phyloP scores from a whole-genome alignment of 2,329 filamentous ascomycete genomes.

The Juglanconis oblonga region DNA sequence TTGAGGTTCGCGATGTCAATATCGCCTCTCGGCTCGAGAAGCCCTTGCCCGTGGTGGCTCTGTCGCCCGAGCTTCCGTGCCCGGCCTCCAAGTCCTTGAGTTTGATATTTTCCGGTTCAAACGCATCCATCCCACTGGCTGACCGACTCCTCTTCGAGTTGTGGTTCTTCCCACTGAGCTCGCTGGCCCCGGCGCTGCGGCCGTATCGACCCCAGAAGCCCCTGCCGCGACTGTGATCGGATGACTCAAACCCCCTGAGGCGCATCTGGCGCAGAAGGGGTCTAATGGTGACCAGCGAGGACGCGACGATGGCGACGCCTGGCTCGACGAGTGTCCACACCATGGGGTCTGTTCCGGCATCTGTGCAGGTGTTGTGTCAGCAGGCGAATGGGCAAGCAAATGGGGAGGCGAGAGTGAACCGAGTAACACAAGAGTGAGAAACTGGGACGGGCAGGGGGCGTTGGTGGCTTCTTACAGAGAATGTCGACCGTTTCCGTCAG shows the following conservation, averaged over 20 bases:
- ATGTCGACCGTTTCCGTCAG: conserved; percentile 44
- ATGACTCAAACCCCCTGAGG: conserved; percentile 45
- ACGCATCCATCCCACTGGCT: conserved; percentile 29
- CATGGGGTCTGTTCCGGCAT: conserved; percentile 49
- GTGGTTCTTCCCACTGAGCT: conserved; percentile 1
- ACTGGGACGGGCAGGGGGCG: no score
- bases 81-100: conserved; percentile 33
- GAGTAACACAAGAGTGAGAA: not conserved
- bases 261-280: conserved; percentile 49
- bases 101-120: conserved; percentile 36
- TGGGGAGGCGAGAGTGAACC: not conserved
- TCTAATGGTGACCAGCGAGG: conserved; percentile 52
- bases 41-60: not conserved
- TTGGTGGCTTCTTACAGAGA: conserved; percentile 38
- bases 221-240: conserved; percentile 31
- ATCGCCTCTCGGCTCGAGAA: conserved; percentile 4
- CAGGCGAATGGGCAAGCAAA: no score
- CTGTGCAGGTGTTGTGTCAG: conserved; percentile 25
- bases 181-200: conserved; percentile 22
- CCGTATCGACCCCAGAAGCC: conserved; percentile 30
- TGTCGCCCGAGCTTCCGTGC: conserved; percentile 2
- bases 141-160: not conserved
- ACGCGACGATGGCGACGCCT: conserved; percentile 52
- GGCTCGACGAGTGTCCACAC: conserved; percentile 58
- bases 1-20: not conserved